Percentiles rank a stretch among this genome's conserved stretches.
Evolutionary conservation across 257 asterid genomes (phyloP).

Genomic region (Lavandula angustifolia): DNA sequence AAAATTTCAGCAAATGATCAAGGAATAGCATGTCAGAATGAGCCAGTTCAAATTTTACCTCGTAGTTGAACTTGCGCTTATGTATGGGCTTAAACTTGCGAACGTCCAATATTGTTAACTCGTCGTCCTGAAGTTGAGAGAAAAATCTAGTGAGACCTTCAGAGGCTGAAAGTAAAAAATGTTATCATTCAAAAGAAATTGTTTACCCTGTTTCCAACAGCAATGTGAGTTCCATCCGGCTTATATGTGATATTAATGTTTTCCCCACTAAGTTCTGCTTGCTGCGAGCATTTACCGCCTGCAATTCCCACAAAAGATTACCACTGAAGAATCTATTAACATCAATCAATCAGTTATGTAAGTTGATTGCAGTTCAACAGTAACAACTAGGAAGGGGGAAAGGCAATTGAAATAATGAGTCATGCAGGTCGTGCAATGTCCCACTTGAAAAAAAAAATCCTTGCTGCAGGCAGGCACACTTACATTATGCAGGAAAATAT

Average conservation of each 20-base stretch:
- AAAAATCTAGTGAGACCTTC: conserved; percentile 29
- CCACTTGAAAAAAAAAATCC: conserved; percentile 3
- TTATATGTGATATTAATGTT: conserved; percentile 94
- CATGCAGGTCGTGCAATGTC: conserved; percentile 4
- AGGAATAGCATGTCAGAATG: conserved; percentile 18
- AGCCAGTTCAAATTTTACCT: conserved; percentile 50
- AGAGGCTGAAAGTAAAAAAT: conserved; percentile 23
- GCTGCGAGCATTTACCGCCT: conserved; percentile 99
- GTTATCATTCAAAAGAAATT: conserved; percentile 13
- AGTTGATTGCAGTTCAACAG: conserved; percentile 12
- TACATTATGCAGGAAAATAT: not conserved
- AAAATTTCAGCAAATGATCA: conserved; percentile 20
- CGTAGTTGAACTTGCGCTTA: conserved; percentile 93
- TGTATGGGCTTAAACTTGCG: conserved; percentile 95
- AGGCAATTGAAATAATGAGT: conserved; percentile 16
- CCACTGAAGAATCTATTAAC: conserved; percentile 9
- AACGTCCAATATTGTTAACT: conserved; percentile 88
- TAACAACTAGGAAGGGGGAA: conserved; percentile 11
- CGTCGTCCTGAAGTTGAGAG: conserved; percentile 70
- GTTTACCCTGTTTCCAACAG: conserved; percentile 95
- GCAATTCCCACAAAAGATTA: conserved; percentile 32
- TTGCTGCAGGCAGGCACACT: not conserved
- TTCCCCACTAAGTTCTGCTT: conserved; percentile 94
- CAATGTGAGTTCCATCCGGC: conserved; percentile 94
- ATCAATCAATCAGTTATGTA: conserved; percentile 21